Evolutionary conservation across 331 rosid genomes (phyloP).

Genomic region (Rosa hybrid): DNA sequence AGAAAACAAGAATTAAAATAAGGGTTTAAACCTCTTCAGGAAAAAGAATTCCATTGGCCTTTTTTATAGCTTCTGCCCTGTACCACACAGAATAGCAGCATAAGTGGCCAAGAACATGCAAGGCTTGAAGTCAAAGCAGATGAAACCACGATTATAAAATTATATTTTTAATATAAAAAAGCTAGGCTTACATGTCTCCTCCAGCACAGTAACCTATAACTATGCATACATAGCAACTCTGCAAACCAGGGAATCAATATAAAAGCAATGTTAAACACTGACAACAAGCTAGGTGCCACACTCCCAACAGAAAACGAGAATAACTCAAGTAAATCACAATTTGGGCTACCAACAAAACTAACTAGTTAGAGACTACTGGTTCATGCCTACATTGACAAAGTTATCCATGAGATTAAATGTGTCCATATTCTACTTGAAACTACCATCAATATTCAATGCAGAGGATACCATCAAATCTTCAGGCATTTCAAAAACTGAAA

Average conservation of each 20-base stretch:
- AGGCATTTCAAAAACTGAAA: background rate
- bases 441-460: background rate
- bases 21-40: slow-evolving; percentile 71
- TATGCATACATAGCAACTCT: slow-evolving; percentile 99
- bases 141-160: background rate
- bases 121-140: slow-evolving; percentile 28
- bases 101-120: slow-evolving; percentile 28
- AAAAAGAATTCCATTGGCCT: slow-evolving; percentile 69
- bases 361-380: background rate
- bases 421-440: background rate
- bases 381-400: background rate
- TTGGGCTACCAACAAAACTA: background rate
- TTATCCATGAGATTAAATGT: background rate
- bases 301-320: background rate
- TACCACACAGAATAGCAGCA: slow-evolving; percentile 27
- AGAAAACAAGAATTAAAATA: background rate
- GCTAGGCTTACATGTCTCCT: slow-evolving; percentile 81
- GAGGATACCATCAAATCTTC: background rate
- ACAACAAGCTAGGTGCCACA: slow-evolving; percentile 13
- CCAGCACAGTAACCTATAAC: slow-evolving; percentile 93
- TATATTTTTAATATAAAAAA: slow-evolving; percentile 16
- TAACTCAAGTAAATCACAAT: slow-evolving; percentile 18
- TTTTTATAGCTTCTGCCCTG: slow-evolving; percentile 97
- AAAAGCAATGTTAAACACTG: slow-evolving; percentile 22
- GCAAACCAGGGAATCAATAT: slow-evolving; percentile 34